These are phyloP conservation scores for Piper longum DNA, from an alignment of 164 flowering plant genomes.

Conservation along the genomic window DNA sequence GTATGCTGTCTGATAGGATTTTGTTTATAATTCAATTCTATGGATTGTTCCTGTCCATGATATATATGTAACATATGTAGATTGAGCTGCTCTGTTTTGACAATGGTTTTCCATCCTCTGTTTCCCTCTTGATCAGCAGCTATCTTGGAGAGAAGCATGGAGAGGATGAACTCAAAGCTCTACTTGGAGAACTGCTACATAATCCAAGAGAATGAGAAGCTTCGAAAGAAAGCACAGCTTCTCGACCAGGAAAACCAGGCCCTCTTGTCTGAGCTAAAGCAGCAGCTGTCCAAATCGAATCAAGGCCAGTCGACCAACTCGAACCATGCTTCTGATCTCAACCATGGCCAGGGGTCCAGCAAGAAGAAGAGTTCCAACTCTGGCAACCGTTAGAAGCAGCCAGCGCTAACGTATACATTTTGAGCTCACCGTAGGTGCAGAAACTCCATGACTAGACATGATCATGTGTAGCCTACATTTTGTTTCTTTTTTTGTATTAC, in stretches of 20 bases:
- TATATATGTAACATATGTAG: neutral
- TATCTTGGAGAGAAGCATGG: conserved; percentile 18
- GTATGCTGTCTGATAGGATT: neutral
- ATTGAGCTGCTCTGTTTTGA: neutral
- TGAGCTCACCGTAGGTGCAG: neutral
- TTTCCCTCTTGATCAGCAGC: neutral
- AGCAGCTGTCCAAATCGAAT: conserved; percentile 9
- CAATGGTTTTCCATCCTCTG: neutral
- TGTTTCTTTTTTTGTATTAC: no score
- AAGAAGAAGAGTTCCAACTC: conserved; percentile 16
- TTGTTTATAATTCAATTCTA: no score
- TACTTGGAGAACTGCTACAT: conserved; percentile 41
- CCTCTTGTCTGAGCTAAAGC: conserved; percentile 31
- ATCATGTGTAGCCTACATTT: no score
- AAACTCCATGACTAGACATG: no score
- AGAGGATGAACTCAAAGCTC: conserved; percentile 38
- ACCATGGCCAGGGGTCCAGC: conserved; percentile 2
- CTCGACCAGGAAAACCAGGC: conserved; percentile 51
- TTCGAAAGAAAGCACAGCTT: conserved; percentile 40
- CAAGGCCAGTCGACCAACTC: neutral
- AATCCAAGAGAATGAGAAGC: conserved; percentile 47
- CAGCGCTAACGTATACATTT: neutral
- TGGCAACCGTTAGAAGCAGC: conserved; percentile 14
- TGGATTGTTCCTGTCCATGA: no score
- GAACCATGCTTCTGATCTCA: neutral